A percentile compares a stretch with the other conserved stretches of the same genome.
These are phyloP conservation scores for Ogataea nakhonphanomensis DNA, from an alignment of 805 yeast species.

Conservation along the genomic window DNA sequence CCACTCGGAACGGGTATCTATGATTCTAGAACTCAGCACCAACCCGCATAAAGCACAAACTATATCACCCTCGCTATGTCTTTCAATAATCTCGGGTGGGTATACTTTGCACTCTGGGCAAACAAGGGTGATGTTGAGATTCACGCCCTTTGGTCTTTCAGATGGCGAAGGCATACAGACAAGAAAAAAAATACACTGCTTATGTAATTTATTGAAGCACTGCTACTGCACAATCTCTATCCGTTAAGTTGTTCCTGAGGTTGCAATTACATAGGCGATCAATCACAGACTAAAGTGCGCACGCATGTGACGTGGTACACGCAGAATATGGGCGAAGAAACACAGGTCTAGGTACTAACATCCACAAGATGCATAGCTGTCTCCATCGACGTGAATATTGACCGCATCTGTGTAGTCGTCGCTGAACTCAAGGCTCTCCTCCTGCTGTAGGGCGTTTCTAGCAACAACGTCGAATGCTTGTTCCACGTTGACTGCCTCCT, in stretches of 20 bases:
- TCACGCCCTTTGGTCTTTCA: constrained; percentile 54
- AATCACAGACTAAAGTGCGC: too few species aligned
- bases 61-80: constrained; percentile 96
- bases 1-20: constrained; percentile 97
- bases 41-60: constrained; percentile 98
- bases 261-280: too few species aligned
- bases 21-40: constrained; percentile 86
- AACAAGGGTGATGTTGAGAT: constrained; percentile 81
- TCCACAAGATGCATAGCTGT: constrained; percentile 62
- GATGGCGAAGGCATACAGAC: constrained; percentile 23
- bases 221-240: too few species aligned
- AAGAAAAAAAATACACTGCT: constrained; percentile 4
- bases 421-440: constrained; percentile 82
- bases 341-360: constrained; percentile 41
- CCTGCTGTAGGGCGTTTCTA: constrained; percentile 92
- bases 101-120: constrained; percentile 96
- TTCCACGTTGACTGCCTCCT: constrained; percentile 92
- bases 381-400: constrained; percentile 88
- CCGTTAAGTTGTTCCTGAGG: too few species aligned
- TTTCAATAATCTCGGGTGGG: constrained; percentile 92
- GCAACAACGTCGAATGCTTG: constrained; percentile 95
- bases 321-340: too few species aligned
- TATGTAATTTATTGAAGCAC: constrained; percentile 1
- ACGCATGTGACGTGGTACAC: too few species aligned
- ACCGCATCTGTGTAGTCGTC: constrained; percentile 97